Base-by-base conservation (phyloP, 129 eudicot genomes). In the Cynara cardunculus region DNA sequence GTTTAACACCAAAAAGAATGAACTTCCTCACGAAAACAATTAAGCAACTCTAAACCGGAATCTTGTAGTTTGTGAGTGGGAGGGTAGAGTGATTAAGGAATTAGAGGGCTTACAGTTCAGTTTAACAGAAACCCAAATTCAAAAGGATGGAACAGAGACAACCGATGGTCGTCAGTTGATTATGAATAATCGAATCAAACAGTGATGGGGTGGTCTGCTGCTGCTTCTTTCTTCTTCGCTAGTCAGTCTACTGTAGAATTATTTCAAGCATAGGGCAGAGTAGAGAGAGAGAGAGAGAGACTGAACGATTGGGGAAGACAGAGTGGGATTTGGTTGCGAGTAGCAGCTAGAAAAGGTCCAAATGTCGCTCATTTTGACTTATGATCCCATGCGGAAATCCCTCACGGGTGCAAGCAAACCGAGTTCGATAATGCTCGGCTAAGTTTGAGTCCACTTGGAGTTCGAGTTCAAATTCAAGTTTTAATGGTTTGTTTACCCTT, bases 61-160 rank as follows among this genome's bases (percentile, higher is more conserved):
- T 31, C n/a, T n/a, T 75, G 28, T 46, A 69, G 70, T 21, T 13
- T 74, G 78, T 27, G 25, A 73, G 65, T 73, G 26, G 10, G 53
- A 41, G 53, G 53, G 53, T 41, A 2, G 12, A n/a, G 19, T 12
- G 27, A 78, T 67, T 25, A 78, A 44, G 80, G 24, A n/a, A 61
- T 76, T 24, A 6, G 34, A 76, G 56, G 59, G 34, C 80, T 76
- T 76, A 67, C 67, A 78, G 68, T 41, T 78, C 68, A 78, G 39
- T 41, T 78, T 39, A 28, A 49, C 25, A 30, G 74, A 44, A 61
- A 67, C 41, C 26, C 74, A 65, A 9, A 77, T 39, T 6, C 19
- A 24, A 19, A 34, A 61, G 53, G 4, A 59, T 9, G 44, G 21
- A 28, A 10, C 18, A 7, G 12, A 37, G 44, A 37, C 2, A 37